Evolutionary conservation across 306 rosid genomes (phyloP).

Genomic region (Sindora glabra): DNA sequence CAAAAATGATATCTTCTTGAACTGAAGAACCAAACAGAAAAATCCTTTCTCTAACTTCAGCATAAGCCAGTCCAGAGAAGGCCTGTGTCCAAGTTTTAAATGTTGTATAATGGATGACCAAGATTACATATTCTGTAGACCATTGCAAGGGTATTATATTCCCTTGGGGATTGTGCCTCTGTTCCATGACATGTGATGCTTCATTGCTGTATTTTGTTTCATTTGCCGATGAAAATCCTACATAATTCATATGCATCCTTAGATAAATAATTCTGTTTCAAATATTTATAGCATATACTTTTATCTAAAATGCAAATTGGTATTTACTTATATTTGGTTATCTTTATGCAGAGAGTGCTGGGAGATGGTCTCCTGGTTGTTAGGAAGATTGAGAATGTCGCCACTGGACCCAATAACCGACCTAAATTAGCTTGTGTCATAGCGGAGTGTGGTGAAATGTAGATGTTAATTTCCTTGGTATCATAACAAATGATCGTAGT

Average conservation of each 20-base stretch:
- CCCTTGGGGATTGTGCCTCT: background rate
- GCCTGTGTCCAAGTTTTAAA: background rate
- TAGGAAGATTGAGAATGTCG: slow-evolving; percentile 95
- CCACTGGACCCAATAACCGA: slow-evolving; percentile 85
- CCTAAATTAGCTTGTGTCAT: slow-evolving; percentile 79
- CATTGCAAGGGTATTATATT: background rate
- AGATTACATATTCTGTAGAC: background rate
- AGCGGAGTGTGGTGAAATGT: slow-evolving; percentile 98
- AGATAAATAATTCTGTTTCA: background rate
- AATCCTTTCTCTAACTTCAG: slow-evolving; percentile 2
- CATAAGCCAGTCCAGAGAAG: background rate
- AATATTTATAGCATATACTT: background rate
- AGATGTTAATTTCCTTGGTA: slow-evolving; percentile 4
- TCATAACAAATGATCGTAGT: background rate
- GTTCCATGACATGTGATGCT: background rate
- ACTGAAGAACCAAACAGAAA: background rate
- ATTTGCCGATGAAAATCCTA: background rate
- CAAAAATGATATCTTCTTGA: background rate
- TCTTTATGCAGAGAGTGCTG: slow-evolving; percentile 71
- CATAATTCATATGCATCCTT: background rate
- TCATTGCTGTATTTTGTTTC: background rate
- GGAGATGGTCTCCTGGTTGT: slow-evolving; percentile 98
- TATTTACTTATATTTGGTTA: background rate
- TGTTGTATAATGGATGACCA: background rate
- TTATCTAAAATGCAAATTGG: background rate